Evolutionary conservation across 495 filamentous ascomycete genomes (phyloP).

Genomic region (Massariosphaeria phaeospora): DNA sequence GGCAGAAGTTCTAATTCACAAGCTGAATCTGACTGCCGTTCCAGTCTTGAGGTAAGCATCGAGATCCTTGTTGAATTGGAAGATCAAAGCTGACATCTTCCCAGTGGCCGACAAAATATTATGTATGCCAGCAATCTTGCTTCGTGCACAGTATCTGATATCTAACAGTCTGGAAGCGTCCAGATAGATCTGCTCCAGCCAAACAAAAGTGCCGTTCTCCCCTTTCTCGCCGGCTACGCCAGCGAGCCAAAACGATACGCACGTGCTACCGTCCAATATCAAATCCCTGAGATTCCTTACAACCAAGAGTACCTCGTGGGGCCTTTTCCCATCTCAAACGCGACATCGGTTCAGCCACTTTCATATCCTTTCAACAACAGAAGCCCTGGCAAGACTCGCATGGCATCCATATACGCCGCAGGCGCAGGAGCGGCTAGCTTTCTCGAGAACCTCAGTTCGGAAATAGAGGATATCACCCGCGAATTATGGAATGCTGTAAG

Average conservation of each 20-base stretch:
- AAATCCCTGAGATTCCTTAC: constrained; percentile 43
- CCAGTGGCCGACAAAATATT: neutral
- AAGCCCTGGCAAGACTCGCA: constrained; percentile 7
- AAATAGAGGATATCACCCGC: constrained; percentile 41
- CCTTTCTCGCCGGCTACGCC: constrained; percentile 42
- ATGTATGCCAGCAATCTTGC: constrained; percentile 1
- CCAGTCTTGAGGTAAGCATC: neutral
- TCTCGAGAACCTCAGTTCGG: constrained; percentile 34
- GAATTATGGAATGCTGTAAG: constrained; percentile 39
- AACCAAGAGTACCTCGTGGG: constrained; percentile 47
- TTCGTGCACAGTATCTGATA: too few relatives aligned
- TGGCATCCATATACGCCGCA: constrained; percentile 3
- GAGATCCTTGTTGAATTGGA: neutral
- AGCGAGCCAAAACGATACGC: constrained; percentile 45
- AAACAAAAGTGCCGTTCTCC: constrained; percentile 50
- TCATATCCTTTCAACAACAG: constrained; percentile 42
- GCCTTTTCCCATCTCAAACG: constrained; percentile 46
- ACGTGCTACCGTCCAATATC: constrained; percentile 44
- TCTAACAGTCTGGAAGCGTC: too few relatives aligned
- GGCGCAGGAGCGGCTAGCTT: constrained; percentile 29
- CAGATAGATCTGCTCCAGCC: constrained; percentile 45
- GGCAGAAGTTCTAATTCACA: neutral
- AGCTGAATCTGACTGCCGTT: neutral
- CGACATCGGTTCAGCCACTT: constrained; percentile 41
- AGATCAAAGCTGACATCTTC: neutral